These are phyloP conservation scores for Petrea volubilis DNA, from an alignment of 257 asterid genomes.

Conservation along the genomic window DNA sequence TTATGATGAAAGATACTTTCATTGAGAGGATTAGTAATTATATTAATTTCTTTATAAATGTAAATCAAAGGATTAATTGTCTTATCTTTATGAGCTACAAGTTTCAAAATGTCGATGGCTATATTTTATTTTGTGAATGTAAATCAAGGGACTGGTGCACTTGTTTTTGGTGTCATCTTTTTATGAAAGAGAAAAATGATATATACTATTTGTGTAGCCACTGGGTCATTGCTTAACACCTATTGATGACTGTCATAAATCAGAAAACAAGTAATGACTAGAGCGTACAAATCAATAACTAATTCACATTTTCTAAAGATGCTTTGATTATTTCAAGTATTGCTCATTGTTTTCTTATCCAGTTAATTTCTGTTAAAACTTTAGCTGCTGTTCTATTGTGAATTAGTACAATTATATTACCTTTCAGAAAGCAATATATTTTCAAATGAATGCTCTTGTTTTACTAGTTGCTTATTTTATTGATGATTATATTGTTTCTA, in stretches of 20 bases:
- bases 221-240: not conserved
- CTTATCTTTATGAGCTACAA: not conserved
- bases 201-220: not conserved
- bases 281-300: not conserved
- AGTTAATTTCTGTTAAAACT: not conserved
- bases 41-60: not conserved
- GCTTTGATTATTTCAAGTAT: not conserved
- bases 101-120: not conserved
- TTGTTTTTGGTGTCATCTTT: conserved; percentile 16
- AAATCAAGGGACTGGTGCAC: not conserved
- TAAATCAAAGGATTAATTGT: not conserved
- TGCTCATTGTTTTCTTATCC: no score
- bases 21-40: not conserved
- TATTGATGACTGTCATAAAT: not conserved
- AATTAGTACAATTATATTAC: no score
- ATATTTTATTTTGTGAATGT: not conserved
- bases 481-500: not conserved
- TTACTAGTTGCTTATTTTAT: no score
- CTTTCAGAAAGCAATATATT: not conserved
- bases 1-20: not conserved
- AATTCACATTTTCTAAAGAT: not conserved
- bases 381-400: not conserved
- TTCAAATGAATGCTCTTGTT: not conserved
- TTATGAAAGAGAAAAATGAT: not conserved
- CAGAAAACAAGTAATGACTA: not conserved